Conservation (phyloP, 2,329 filamentous ascomycete species). For the Gremmenia infestans region DNA sequence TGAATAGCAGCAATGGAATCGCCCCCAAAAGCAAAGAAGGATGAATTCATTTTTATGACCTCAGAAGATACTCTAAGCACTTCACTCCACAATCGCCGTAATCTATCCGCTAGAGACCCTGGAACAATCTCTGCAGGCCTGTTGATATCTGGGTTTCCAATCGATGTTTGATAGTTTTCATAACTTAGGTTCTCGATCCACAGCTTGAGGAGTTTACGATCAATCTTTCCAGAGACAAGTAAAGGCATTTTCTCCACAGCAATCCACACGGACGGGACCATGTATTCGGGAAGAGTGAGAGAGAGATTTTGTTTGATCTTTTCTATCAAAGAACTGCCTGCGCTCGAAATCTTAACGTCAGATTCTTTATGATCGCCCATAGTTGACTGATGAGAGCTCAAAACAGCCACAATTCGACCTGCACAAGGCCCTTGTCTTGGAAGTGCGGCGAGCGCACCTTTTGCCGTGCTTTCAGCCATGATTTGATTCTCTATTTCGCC, state of each 20-base stretch:
- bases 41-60: not conserved
- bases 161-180: not conserved
- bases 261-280: not conserved
- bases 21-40: constrained; percentile 34
- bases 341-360: not conserved
- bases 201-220: not conserved
- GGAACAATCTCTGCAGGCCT: not conserved
- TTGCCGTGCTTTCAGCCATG: not conserved
- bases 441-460: constrained; percentile 48
- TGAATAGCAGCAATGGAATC: constrained; percentile 36
- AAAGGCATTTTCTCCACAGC: not conserved
- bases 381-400: constrained; percentile 8
- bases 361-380: not conserved
- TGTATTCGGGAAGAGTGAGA: constrained; percentile 1
- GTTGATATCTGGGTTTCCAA: not conserved
- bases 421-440: constrained; percentile 34
- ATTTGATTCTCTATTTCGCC: constrained; percentile 58
- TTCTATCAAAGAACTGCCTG: not conserved
- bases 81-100: not conserved
- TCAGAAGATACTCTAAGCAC: not conserved
- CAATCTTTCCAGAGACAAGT: not conserved
- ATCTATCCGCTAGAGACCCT: not conserved
- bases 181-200: not conserved
- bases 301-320: not conserved
- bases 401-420: constrained; percentile 30